phyloP scores from a whole-genome alignment of 495 filamentous ascomycete genomes.

The Hypoxylon cercidicola region DNA sequence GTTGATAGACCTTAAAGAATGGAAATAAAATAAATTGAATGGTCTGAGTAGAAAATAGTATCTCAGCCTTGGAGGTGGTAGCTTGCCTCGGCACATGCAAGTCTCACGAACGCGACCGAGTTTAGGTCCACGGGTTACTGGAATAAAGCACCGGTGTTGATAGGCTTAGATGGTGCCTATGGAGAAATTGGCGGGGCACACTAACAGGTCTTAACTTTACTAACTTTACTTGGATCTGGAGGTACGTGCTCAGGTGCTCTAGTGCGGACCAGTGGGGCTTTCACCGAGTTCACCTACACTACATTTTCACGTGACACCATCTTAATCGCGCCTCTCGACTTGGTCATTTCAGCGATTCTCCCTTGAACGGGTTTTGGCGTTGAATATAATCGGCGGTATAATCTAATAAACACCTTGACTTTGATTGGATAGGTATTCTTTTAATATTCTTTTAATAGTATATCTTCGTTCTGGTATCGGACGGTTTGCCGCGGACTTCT shows the following conservation, averaged over 20 bases:
- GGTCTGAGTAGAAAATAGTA: no score
- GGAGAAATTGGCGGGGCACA: not conserved
- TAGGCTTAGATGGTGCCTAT: no score
- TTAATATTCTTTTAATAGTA: not conserved
- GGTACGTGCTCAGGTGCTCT: not conserved
- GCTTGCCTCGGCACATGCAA: no score
- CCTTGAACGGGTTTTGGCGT: conserved; percentile 5
- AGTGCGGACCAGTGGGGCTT: not conserved
- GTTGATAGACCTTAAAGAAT: no score
- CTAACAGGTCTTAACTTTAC: not conserved
- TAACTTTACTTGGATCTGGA: not conserved
- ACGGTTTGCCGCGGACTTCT: conserved; percentile 1
- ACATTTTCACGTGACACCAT: conserved; percentile 31
- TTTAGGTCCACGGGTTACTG: no score
- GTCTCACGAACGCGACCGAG: no score
- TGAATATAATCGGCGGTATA: conserved; percentile 17
- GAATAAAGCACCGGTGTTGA: no score
- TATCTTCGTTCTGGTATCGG: conserved; percentile 6
- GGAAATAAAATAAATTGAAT: not conserved
- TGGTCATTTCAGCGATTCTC: conserved; percentile 22
- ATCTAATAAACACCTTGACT: conserved; percentile 2
- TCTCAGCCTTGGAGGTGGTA: no score
- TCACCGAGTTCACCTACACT: conserved; percentile 19
- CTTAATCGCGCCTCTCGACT: conserved; percentile 29
- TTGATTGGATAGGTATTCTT: conserved; percentile 1